These are phyloP conservation scores for Suhomyces sp. DNA, from an alignment of 805 yeast genomes.

Conservation along the genomic window DNA sequence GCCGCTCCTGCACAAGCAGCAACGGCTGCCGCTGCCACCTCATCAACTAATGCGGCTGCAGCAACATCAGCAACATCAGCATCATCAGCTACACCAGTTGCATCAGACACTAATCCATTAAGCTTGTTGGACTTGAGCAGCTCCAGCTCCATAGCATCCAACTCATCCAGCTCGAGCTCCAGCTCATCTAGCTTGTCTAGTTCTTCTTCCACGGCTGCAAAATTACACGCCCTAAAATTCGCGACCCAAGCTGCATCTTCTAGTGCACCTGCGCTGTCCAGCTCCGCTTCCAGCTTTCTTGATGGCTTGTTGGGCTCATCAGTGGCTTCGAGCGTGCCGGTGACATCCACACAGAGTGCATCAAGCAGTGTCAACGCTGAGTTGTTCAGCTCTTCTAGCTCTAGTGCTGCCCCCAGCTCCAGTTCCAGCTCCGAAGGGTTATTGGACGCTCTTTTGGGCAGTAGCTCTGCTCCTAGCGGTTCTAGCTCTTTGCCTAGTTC, in stretches of 20 bases:
- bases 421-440: neutral
- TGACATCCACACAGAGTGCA: neutral
- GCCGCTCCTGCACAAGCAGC: constrained; percentile 4
- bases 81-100: neutral
- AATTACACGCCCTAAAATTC: neutral
- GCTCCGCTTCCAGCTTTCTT: neutral
- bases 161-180: constrained; percentile 7
- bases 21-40: constrained; percentile 7
- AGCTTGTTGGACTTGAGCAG: constrained; percentile 2
- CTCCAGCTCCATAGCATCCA: neutral
- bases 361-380: neutral
- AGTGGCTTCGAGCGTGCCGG: neutral
- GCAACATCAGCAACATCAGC: neutral
- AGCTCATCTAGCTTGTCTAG: constrained; percentile 8
- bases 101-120: neutral
- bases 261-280: constrained; percentile 1
- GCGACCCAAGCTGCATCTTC: constrained; percentile 1
- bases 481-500: constrained; percentile 8
- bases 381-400: neutral
- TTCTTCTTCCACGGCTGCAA: constrained; percentile 1
- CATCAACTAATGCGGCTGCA: neutral
- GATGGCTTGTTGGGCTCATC: constrained; percentile 1
- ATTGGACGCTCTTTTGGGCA: neutral
- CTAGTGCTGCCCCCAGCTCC: neutral
- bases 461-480: neutral